phyloP scores from a whole-genome alignment of 169 alveolate genomes.

The Theileria equi region DNA sequence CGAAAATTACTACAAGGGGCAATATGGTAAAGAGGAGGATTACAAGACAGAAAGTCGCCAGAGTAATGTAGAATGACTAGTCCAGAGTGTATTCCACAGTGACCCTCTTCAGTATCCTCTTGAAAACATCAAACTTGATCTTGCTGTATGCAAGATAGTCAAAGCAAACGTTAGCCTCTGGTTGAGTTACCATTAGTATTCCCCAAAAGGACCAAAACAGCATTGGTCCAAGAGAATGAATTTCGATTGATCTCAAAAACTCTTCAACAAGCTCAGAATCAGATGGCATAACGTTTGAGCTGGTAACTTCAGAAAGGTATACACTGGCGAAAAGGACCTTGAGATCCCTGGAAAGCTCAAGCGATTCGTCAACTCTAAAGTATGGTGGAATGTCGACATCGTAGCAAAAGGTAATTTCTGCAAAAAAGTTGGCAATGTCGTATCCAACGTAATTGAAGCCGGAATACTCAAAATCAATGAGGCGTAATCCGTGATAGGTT shows the following conservation, averaged over 20 bases:
- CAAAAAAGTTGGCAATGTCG: constrained; percentile 74
- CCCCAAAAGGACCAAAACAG: constrained; percentile 79
- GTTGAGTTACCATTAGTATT: constrained; percentile 38
- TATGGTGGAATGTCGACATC: constrained; percentile 63
- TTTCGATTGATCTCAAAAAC: constrained; percentile 63
- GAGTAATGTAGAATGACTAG: too few species aligned
- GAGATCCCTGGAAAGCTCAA: constrained; percentile 68
- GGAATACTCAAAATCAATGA: constrained; percentile 77
- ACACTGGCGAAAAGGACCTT: constrained; percentile 66
- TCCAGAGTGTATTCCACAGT: too few species aligned
- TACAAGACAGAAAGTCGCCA: too few species aligned
- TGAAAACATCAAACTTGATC: constrained; percentile 35
- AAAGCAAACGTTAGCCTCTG: constrained; percentile 51
- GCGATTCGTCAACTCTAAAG: constrained; percentile 53
- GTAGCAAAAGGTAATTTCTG: constrained; percentile 71
- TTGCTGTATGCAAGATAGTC: constrained; percentile 1
- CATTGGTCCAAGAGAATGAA: constrained; percentile 69
- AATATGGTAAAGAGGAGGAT: too few species aligned
- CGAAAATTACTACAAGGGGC: too few species aligned
- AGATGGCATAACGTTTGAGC: constrained; percentile 24
- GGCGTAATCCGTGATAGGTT: constrained; percentile 60
- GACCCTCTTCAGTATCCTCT: background rate
- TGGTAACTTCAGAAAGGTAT: constrained; percentile 66
- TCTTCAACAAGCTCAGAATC: constrained; percentile 53
- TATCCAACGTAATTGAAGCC: constrained; percentile 70